Conservation (phyloP, 2,329 filamentous ascomycete genomes). For the Pestalotiopsis fici region DNA sequence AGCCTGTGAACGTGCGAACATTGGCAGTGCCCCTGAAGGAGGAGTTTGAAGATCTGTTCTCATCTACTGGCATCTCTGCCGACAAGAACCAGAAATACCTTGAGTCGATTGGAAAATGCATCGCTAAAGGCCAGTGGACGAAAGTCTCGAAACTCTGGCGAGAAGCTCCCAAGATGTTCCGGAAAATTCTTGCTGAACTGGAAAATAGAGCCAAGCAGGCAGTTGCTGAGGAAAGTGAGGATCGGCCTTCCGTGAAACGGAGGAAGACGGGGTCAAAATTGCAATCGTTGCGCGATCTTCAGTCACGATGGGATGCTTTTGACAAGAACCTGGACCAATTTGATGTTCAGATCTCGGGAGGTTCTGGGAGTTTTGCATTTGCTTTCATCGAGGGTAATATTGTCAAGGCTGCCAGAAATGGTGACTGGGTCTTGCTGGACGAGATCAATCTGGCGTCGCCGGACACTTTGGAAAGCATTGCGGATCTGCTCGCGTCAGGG, state of each 20-base stretch:
- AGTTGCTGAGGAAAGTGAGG: slow-evolving; percentile 34
- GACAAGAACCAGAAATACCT: slow-evolving; percentile 88
- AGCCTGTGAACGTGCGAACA: slow-evolving; percentile 88
- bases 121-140: slow-evolving; percentile 84
- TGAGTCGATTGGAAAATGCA: slow-evolving; percentile 75
- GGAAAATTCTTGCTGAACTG: slow-evolving; percentile 64
- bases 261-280: slow-evolving; percentile 68
- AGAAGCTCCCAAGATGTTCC: slow-evolving; percentile 86
- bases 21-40: slow-evolving; percentile 89
- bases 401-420: slow-evolving; percentile 91
- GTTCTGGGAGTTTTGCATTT: slow-evolving; percentile 82
- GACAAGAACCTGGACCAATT: slow-evolving; percentile 74
- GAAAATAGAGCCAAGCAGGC: slow-evolving; percentile 40
- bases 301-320: slow-evolving; percentile 79
- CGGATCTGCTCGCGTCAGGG: slow-evolving; percentile 79
- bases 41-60: slow-evolving; percentile 88
- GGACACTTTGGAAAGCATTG: slow-evolving; percentile 91
- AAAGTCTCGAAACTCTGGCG: slow-evolving; percentile 84
- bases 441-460: slow-evolving; percentile 96
- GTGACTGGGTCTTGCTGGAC: slow-evolving; percentile 95
- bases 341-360: slow-evolving; percentile 73
- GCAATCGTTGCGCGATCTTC: slow-evolving; percentile 58
- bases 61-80: slow-evolving; percentile 79
- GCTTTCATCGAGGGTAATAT: slow-evolving; percentile 96
- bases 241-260: slow-evolving; percentile 69